A percentile compares a stretch with the other conserved stretches of the same genome.
Evolutionary conservation across 2,329 filamentous ascomycete species (phyloP).

Genomic region (Colletotrichum tabaci): DNA sequence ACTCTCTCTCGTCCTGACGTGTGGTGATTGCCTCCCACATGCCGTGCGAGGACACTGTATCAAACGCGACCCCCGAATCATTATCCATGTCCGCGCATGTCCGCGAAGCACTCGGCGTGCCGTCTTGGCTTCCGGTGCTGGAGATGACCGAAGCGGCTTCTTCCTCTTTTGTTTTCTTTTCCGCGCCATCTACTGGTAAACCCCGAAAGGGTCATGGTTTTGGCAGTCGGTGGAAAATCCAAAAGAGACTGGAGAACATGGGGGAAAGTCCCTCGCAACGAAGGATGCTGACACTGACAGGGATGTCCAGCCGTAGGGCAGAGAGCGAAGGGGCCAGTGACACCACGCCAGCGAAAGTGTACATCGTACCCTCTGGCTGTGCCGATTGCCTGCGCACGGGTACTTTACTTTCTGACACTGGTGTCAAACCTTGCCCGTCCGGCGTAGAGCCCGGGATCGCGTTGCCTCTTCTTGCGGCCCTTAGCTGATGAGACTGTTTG

Average conservation of each 20-base stretch:
- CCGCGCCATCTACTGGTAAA: background rate
- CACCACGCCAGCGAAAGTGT: slow-evolving; percentile 25
- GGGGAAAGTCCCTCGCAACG: background rate
- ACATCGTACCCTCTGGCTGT: slow-evolving; percentile 12
- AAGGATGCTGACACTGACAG: slow-evolving; percentile 18
- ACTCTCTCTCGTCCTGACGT: slow-evolving; percentile 13
- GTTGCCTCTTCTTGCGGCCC: background rate
- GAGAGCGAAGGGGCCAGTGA: slow-evolving; percentile 6
- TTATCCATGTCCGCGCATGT: slow-evolving; percentile 32
- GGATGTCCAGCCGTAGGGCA: slow-evolving; percentile 28
- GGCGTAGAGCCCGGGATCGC: slow-evolving; percentile 5
- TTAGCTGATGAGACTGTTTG: background rate
- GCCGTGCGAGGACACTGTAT: slow-evolving; percentile 20
- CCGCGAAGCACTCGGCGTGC: slow-evolving; percentile 18
- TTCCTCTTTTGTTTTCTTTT: background rate
- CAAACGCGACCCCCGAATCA: slow-evolving; percentile 27
- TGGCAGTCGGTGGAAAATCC: background rate
- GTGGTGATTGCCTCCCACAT: slow-evolving; percentile 22
- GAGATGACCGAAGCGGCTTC: slow-evolving; percentile 29
- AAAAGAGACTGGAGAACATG: slow-evolving; percentile 1
- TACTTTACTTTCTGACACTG: slow-evolving; percentile 41
- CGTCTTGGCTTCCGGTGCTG: slow-evolving; percentile 26
- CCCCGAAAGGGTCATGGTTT: background rate
- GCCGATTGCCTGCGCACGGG: slow-evolving; percentile 33
- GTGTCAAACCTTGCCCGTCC: slow-evolving; percentile 32